Evolutionary conservation across 768 basidiomycete genomes (phyloP), one percentile per base, ranked within the genome.

Genomic region (Imleria badia): DNA sequence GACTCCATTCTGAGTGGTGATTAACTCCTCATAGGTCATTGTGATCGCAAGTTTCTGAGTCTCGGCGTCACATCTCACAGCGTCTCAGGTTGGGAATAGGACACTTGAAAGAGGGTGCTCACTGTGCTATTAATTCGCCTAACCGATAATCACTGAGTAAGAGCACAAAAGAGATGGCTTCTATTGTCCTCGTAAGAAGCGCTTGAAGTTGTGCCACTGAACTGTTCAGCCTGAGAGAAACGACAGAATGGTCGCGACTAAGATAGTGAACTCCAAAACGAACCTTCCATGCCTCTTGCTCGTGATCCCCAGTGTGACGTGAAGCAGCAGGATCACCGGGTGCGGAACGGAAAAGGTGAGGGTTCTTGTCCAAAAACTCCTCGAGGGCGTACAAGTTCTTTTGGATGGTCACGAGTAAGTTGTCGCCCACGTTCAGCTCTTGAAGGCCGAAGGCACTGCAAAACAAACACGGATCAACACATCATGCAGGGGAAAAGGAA

Each of bases 131-230:
- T 26, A 96, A 78, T 58, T 96, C 92, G 17, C 88, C 84, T 22
- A 98, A 77, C 52, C 85, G 83, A 74, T 98, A 96, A 65, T 99
- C 97, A 62, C 84, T 93, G 46, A 98, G 76, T 19, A 98, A 84
- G 26, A 98, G 79, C 48, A 98, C 78, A 70, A 98, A 99, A 0
- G 94, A 92, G 51, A 98, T 83, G 0, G 92, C 97, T 71, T 99
- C 97, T 45, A 98, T 91, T 6, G 92, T 86, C 65, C 95, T 84
- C 12, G 81, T 82, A 42, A 98, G 74, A 42, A 99, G 80, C n/a
- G 79, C 73, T 44, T 85, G 78, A 8, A 96, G 73, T 66, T 91
- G 85, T 17, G 78, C 75, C n/a, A 91, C 86, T 15, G 93, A 94
- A 45, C 70, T 91, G 87, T 67, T 96, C 93, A 3, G 84, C 89